Evolutionary conservation across 23 red algal species (phyloP), one percentile per base, ranked within the genome.

Genomic region (Pyropia yezoensis): DNA sequence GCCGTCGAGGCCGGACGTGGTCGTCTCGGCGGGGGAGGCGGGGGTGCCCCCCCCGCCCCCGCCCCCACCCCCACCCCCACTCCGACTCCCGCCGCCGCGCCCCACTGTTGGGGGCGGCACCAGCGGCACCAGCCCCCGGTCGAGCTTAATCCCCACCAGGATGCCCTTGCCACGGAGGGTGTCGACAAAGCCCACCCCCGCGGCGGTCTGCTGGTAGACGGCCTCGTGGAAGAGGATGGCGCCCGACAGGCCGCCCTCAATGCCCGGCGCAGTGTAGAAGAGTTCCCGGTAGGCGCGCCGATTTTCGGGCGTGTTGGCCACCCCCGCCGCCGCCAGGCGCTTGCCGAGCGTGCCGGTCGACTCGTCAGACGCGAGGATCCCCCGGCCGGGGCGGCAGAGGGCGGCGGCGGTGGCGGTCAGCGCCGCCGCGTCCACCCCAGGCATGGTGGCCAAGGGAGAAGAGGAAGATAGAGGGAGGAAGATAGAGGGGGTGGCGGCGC

Each of bases 291-390:
- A 89, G 16, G 52, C 21, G 32, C 78, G 62, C 18, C 93, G 78
- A 7, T 83, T 97, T 21, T 77, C 79, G 33, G 73, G 73, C 21
- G 50, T 88, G 73, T 97, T 97, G 53, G 66, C 45, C 28, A 97
- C 64, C 18, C 66, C 27, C 18, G 87, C 70, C n/a, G 52, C 59
- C 21, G 59, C 74, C 12, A 97, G 83, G 27, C 93, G 93, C 51
- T 87, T 90, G 23, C 93, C 93, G 39, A 97, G 90, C 2, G 93
- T 97, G 18, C 93, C 93, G 0, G 75, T 78, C 18, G 62, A 73
- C 66, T 97, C 93, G 63, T 97, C 93, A 18, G 74, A 71, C 19
- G 93, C 93, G 14, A 90, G 79, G 53, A 97, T 97, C 11, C 93
- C 93, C 27, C 82, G 76, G 20, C 93, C 93, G 49, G 74, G 90